Percentiles rank a stretch among this genome's conserved stretches.
Evolutionary conservation across 2,329 filamentous ascomycete genomes (phyloP).

Genomic region (Aureobasidium mangrovei): DNA sequence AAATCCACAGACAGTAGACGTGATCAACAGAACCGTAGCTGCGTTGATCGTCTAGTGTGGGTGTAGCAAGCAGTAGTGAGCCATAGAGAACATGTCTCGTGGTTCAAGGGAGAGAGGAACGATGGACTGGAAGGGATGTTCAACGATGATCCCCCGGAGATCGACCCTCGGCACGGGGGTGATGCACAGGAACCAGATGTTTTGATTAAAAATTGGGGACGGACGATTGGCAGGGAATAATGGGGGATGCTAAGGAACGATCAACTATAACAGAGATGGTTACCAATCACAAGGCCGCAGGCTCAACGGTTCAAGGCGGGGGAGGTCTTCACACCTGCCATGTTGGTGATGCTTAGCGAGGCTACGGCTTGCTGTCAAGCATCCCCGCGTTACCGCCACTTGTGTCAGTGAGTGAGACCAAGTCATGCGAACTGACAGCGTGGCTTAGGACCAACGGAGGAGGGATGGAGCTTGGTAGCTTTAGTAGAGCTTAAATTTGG

Average conservation of each 20-base stretch:
- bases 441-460: background rate
- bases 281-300: background rate
- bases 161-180: slow-evolving; percentile 3
- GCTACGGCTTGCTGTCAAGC: slow-evolving; percentile 1
- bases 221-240: background rate
- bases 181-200: background rate
- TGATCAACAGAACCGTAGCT: background rate
- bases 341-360: slow-evolving; percentile 3
- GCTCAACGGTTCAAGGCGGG: background rate
- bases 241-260: background rate
- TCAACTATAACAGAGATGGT: background rate
- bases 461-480: background rate
- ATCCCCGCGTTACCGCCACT: background rate
- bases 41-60: background rate
- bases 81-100: background rate
- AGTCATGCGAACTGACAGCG: background rate
- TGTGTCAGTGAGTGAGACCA: background rate
- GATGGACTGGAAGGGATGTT: background rate
- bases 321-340: background rate
- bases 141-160: slow-evolving; percentile 1
- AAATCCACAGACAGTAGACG: background rate
- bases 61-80: background rate
- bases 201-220: background rate
- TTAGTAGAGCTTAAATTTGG: slow-evolving; percentile 3
- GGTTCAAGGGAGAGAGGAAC: background rate